phyloP scores from a whole-genome alignment of 345 rosid species.

The Acer saccharum region DNA sequence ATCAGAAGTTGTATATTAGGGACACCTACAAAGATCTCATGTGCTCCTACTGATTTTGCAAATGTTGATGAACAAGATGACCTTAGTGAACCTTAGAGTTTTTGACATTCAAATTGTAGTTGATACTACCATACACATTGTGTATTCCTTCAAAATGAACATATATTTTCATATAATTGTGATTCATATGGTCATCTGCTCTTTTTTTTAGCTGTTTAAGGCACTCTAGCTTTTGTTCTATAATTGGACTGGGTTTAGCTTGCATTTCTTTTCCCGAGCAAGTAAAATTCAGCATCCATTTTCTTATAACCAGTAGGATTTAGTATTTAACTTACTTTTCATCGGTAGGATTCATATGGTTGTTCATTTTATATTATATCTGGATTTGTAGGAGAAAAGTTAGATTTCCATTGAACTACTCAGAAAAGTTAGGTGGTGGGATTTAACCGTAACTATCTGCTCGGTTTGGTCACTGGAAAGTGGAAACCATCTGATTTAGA shows the following conservation, averaged over 20 bases:
- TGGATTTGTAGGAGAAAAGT: too few species aligned
- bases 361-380: too few species aligned
- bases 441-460: neutral
- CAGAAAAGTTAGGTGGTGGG: neutral
- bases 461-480: too few species aligned
- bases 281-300: neutral
- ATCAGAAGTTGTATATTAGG: neutral
- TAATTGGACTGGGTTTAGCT: neutral
- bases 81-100: neutral
- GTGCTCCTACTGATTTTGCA: neutral
- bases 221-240: neutral
- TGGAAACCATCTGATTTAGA: neutral
- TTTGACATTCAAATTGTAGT: slow-evolving; percentile 5
- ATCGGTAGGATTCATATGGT: too few species aligned
- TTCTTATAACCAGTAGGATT: neutral
- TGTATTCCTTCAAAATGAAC: neutral
- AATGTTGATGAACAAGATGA: neutral
- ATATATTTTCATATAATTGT: neutral
- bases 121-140: neutral
- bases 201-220: neutral
- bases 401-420: too few species aligned
- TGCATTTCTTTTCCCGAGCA: neutral
- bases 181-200: neutral
- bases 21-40: neutral
- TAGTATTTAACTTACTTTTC: too few species aligned